Evolutionary conservation across 2,329 filamentous ascomycete species (phyloP), one percentile per base, ranked within the genome.

Genomic region (Neofusicoccum ribis): DNA sequence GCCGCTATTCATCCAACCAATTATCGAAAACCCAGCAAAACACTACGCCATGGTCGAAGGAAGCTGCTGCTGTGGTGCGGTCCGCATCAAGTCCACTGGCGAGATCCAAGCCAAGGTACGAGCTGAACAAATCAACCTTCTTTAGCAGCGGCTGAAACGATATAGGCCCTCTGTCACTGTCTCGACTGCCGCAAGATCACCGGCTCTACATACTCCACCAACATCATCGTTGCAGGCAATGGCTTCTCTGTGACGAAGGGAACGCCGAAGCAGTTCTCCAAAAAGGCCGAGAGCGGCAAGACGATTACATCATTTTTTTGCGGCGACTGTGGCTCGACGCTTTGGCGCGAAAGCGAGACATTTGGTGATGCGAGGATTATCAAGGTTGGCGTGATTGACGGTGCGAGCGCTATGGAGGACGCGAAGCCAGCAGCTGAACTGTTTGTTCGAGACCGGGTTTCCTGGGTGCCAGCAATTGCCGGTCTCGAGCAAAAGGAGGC

Each of bases 111-210:
- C 39, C 14, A 51, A 20, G 50, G 50, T 64, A 36, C 43, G 62
- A 15, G 3, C 5, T 52, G 15, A 17, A 52, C 3, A 31, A 39
- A 14, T 12, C 2, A 14, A 51, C 39, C 23, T 15, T 43, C 43
- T 44, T 20, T 12, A 8, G 11, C 44, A 37, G 20, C 12, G 31
- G 12, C 20, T 52, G 1, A 43, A 23, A n/a, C 27, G 23, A 9
- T 17, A 20, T 23, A 64, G 62, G 49, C 41, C 62, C 37, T 64
- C 31, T 64, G 62, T 77, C 85, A 88, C 74, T 88, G 86, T 71
- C 66, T 75, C 15, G 84, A 86, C 72, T 87, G 85, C 74, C 81
- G 80, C 52, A 88, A 88, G 76, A 85, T 87, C 68, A 77, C 77
- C 6, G 83, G 86, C 27, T 79, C 79, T 34, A 79, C 80, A 8